Evolutionary conservation across 1,139 yeast species (phyloP).

Genomic region (Geotrichum europaeum): DNA sequence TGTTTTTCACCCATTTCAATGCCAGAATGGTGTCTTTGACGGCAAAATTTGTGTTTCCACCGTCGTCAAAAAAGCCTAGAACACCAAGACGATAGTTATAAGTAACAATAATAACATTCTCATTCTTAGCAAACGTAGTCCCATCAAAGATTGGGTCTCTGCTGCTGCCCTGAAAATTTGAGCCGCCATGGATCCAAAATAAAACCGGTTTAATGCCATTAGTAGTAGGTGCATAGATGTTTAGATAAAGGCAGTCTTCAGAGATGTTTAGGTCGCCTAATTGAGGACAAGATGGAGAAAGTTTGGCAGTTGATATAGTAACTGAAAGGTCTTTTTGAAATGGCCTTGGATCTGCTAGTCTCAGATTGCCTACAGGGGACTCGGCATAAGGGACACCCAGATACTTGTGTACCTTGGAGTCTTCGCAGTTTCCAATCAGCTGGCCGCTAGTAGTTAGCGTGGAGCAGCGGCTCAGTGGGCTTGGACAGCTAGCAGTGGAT

Average conservation of each 20-base stretch:
- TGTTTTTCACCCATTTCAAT: conserved; percentile 36
- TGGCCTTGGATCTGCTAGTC: conserved; percentile 24
- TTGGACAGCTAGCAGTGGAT: conserved; percentile 2
- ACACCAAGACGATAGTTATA: conserved; percentile 37
- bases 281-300: conserved; percentile 28
- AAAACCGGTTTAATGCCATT: conserved; percentile 28
- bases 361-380: conserved; percentile 23
- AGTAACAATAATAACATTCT: conserved; percentile 35
- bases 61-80: conserved; percentile 34
- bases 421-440: conserved; percentile 13
- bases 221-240: conserved; percentile 25
- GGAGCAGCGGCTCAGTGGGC: conserved; percentile 3
- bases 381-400: conserved; percentile 28
- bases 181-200: conserved; percentile 41
- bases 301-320: not conserved
- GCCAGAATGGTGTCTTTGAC: conserved; percentile 35
- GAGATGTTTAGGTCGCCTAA: conserved; percentile 6
- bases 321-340: not conserved
- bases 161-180: conserved; percentile 32
- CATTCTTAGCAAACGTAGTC: conserved; percentile 28
- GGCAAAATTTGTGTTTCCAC: conserved; percentile 32
- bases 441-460: conserved; percentile 11
- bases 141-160: conserved; percentile 34
- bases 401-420: conserved; percentile 15
- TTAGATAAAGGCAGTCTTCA: conserved; percentile 30